These are phyloP conservation scores for Globisporangium radiosum DNA, from an alignment of 352 stramenopile genomes.

Conservation along the genomic window DNA sequence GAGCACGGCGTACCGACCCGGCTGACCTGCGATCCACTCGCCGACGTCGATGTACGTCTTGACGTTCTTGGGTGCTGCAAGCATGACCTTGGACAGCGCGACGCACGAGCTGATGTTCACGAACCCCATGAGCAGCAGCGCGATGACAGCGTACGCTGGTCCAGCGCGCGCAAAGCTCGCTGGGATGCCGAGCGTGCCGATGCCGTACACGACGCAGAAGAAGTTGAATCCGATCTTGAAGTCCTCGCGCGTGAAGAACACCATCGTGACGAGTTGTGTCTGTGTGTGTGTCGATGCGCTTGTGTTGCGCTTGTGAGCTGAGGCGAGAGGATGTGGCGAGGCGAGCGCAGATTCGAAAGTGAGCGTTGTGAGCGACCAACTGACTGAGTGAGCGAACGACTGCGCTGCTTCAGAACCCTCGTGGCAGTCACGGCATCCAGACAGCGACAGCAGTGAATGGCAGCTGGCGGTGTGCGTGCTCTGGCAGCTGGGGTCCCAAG, in stretches of 20 bases:
- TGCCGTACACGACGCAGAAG: constrained; percentile 62
- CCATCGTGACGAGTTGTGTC: too few relatives aligned
- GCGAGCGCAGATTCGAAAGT: too few relatives aligned
- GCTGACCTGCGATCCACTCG: constrained; percentile 42
- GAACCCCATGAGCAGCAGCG: constrained; percentile 52
- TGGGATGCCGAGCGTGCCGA: constrained; percentile 54
- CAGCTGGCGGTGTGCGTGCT: too few relatives aligned
- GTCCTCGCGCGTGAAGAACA: constrained; percentile 50
- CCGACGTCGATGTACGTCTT: constrained; percentile 60
- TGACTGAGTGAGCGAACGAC: too few relatives aligned
- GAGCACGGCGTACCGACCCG: constrained; percentile 45
- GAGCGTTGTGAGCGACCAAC: too few relatives aligned
- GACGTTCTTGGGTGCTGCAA: constrained; percentile 47
- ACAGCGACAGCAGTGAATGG: too few relatives aligned
- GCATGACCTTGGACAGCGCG: constrained; percentile 47
- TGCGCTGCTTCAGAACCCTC: too few relatives aligned
- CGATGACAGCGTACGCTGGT: constrained; percentile 31
- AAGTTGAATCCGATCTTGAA: constrained; percentile 60
- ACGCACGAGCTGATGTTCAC: constrained; percentile 58
- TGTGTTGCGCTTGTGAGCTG: too few relatives aligned
- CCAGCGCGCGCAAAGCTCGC: constrained; percentile 59
- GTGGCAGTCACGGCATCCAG: too few relatives aligned
- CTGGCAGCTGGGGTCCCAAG: too few relatives aligned
- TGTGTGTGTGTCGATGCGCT: too few relatives aligned
- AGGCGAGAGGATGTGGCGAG: too few relatives aligned